Conservation (phyloP, 1,139 yeast genomes). For the Suhomyces atakaporum region DNA sequence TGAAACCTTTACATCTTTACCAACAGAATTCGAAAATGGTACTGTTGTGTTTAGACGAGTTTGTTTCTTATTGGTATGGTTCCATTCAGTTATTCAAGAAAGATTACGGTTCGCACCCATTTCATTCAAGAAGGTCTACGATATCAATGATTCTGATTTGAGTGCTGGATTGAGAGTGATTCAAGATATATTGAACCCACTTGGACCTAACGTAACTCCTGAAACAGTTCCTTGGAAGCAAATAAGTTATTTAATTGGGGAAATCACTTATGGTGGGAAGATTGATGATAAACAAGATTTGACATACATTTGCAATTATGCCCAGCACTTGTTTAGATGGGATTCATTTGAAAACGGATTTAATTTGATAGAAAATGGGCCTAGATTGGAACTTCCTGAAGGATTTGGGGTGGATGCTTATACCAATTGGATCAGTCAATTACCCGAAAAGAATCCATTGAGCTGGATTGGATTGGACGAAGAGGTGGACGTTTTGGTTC, state of each 20-base stretch:
- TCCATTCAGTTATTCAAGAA: slow-evolving; percentile 63
- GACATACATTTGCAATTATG: slow-evolving; percentile 27
- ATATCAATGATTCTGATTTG: slow-evolving; percentile 75
- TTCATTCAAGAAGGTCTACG: slow-evolving; percentile 64
- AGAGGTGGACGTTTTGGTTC: slow-evolving; percentile 37
- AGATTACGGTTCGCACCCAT: slow-evolving; percentile 60
- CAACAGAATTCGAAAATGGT: slow-evolving; percentile 19
- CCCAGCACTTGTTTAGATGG: slow-evolving; percentile 27
- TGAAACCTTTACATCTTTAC: slow-evolving; percentile 40
- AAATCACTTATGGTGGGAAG: slow-evolving; percentile 75
- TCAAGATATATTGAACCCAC: slow-evolving; percentile 19
- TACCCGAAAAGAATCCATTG: slow-evolving; percentile 64
- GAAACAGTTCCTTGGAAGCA: slow-evolving; percentile 59
- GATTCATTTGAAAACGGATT: slow-evolving; percentile 31
- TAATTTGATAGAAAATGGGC: slow-evolving; percentile 34
- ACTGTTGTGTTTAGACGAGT: slow-evolving; percentile 53
- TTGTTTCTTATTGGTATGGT: slow-evolving; percentile 65
- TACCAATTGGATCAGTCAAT: slow-evolving; percentile 49
- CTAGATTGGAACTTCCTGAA: slow-evolving; percentile 49
- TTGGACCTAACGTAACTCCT: slow-evolving; percentile 42
- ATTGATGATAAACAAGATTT: slow-evolving; percentile 53
- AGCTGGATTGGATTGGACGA: slow-evolving; percentile 62
- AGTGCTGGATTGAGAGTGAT: slow-evolving; percentile 51
- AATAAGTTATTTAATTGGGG: slow-evolving; percentile 51
- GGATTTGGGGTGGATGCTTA: slow-evolving; percentile 40